A percentile compares a stretch with the other conserved stretches of the same genome.
These are phyloP conservation scores for Alternaria novae-zelandiae DNA, from an alignment of 2,329 filamentous ascomycete species.

Conservation along the genomic window DNA sequence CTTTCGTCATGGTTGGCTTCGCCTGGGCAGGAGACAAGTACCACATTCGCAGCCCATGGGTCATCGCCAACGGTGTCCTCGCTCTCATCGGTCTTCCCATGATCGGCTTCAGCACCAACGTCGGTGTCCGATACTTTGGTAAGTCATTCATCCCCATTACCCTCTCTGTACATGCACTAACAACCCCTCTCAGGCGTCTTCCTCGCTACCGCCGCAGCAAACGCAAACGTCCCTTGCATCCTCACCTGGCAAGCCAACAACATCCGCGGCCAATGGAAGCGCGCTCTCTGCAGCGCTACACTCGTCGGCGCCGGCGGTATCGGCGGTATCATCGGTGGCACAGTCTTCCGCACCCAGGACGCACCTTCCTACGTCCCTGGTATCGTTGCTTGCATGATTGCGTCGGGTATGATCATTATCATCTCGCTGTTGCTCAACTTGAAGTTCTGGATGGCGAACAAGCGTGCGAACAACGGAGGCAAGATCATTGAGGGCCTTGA, in stretches of 20 bases:
- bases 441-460: slow-evolving; percentile 47
- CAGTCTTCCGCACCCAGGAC: slow-evolving; percentile 67
- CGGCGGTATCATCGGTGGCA: slow-evolving; percentile 77
- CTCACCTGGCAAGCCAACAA: slow-evolving; percentile 88
- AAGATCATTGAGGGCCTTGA: slow-evolving; percentile 47
- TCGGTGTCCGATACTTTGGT: slow-evolving; percentile 67
- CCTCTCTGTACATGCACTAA: background rate
- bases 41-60: slow-evolving; percentile 68
- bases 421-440: slow-evolving; percentile 39
- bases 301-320: slow-evolving; percentile 78
- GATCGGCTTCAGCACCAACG: slow-evolving; percentile 69
- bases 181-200: slow-evolving; percentile 61
- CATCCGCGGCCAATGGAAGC: slow-evolving; percentile 86
- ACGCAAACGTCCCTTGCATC: slow-evolving; percentile 75
- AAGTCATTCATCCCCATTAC: background rate
- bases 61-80: slow-evolving; percentile 69
- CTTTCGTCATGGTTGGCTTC: slow-evolving; percentile 53
- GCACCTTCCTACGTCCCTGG: slow-evolving; percentile 44
- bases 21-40: slow-evolving; percentile 72
- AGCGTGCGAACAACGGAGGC: slow-evolving; percentile 48
- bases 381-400: slow-evolving; percentile 47
- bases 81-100: slow-evolving; percentile 73
- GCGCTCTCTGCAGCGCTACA: slow-evolving; percentile 77
- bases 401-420: slow-evolving; percentile 43
- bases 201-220: slow-evolving; percentile 74